Evolutionary conservation across 1,139 yeast species (phyloP), one percentile per base, ranked within the genome.

Genomic region (Hansenula anomala): DNA sequence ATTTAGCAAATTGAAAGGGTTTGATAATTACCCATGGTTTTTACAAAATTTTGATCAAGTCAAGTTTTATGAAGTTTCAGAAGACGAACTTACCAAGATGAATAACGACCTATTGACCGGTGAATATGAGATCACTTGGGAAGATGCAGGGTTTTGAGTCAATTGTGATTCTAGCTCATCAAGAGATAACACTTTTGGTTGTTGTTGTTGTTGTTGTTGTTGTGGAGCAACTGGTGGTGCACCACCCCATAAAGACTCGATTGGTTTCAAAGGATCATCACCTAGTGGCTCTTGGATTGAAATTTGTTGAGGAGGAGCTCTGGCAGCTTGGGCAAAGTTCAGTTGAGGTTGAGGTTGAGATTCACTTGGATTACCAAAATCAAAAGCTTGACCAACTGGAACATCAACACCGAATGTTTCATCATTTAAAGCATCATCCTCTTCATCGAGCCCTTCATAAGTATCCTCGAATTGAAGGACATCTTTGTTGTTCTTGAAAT

Each of bases 381-480:
- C 80, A 58, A 86, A 88, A 55, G 87, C 92, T 44, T 78, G 75
- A 36, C 88, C 83, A 35, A 82, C 62, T 8, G 69, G 72, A 9
- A 72, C 66, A 39, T 64, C 69, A 35, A 66, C 71, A 34, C 97
- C 97, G 65, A 90, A 90, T 1, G 97, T 90, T 56, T 87, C 95
- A 45, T 80, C 85, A 58, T 90, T 90, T 54, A 87, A 69, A 38
- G 81, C 89, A 58, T 89, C 97, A 43, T 82, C 89, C 27, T 76
- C 80, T 47, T 84, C 94, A 33, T 89, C 92, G 42, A 84, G 71
- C 4, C 90, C 90, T 47, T 83, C 87, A 57, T 85, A 86, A 15
- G 95, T 81, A 38, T 88, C 95, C 52, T 87, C 94, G 56, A 86
- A 89, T 47, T 51, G 47, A 32, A 48, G 41, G 23, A 41, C 45